Conservation (phyloP, 495 filamentous ascomycete species). For the Neurospora tetrasperma region DNA sequence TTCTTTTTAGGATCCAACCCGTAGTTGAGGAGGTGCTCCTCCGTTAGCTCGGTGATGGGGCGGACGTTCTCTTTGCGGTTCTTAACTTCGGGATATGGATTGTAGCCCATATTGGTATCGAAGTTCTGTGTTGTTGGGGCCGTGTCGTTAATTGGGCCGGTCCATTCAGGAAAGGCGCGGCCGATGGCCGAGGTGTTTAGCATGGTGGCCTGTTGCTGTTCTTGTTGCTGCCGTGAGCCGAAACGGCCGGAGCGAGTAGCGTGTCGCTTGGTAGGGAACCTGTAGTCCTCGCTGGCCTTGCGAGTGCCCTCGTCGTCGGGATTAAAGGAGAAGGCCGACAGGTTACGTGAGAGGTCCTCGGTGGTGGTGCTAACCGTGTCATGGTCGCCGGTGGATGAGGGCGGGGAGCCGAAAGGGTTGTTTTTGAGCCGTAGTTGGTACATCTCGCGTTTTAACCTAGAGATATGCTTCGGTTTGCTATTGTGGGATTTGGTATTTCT, state of each 20-base stretch:
- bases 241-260: conserved; percentile 21
- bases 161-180: conserved; percentile 53
- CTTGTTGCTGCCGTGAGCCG: conserved; percentile 7
- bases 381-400: conserved; percentile 42
- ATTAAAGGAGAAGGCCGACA: conserved; percentile 35
- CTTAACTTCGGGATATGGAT: conserved; percentile 6
- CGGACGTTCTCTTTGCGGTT: conserved; percentile 31
- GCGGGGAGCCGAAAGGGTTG: conserved; percentile 40
- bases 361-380: conserved; percentile 38
- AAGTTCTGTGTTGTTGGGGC: conserved; percentile 13
- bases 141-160: conserved; percentile 15
- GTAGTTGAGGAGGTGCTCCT: conserved; percentile 19
- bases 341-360: conserved; percentile 24
- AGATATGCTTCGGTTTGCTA: conserved; percentile 25
- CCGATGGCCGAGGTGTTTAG: conserved; percentile 56
- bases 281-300: conserved; percentile 18
- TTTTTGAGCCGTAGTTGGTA: conserved; percentile 23
- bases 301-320: conserved; percentile 38
- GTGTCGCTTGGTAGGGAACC: conserved; percentile 10
- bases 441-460: conserved; percentile 28
- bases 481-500: conserved; percentile 17
- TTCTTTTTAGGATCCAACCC: conserved; percentile 20
- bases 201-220: conserved; percentile 4
- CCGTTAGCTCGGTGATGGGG: conserved; percentile 15
- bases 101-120: conserved; percentile 10